phyloP scores from a whole-genome alignment of 441 rosid species.

The Brassica balearica region DNA sequence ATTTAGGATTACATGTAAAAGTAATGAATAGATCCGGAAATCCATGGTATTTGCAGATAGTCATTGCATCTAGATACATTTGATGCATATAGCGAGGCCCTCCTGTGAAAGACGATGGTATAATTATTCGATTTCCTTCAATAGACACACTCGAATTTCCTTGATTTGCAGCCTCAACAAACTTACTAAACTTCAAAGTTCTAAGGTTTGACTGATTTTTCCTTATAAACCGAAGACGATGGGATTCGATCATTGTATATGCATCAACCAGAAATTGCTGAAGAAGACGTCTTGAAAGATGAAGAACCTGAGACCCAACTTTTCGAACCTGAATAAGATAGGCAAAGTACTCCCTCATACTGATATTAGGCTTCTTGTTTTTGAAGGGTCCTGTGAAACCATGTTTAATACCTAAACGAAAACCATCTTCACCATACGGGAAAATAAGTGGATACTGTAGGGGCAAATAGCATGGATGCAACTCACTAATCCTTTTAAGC shows the following conservation, averaged over 20 bases:
- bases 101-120: background rate
- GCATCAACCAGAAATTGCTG: background rate
- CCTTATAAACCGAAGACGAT: background rate
- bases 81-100: background rate
- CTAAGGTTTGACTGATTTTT: background rate
- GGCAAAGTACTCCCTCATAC: background rate
- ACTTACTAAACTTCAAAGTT: background rate
- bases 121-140: background rate
- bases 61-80: background rate
- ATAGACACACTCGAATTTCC: background rate
- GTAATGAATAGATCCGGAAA: background rate
- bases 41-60: background rate
- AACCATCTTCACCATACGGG: background rate
- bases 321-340: background rate
- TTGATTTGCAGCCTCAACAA: background rate
- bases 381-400: background rate
- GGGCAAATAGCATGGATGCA: background rate
- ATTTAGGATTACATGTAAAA: background rate
- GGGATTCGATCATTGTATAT: background rate
- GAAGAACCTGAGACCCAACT: background rate
- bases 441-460: background rate
- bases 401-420: background rate
- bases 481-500: constrained; percentile 2
- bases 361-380: background rate
- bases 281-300: background rate